Evolutionary conservation across 1,139 yeast species (phyloP), one percentile per base, ranked within the genome.

Genomic region (Geotrichum bryndzae): DNA sequence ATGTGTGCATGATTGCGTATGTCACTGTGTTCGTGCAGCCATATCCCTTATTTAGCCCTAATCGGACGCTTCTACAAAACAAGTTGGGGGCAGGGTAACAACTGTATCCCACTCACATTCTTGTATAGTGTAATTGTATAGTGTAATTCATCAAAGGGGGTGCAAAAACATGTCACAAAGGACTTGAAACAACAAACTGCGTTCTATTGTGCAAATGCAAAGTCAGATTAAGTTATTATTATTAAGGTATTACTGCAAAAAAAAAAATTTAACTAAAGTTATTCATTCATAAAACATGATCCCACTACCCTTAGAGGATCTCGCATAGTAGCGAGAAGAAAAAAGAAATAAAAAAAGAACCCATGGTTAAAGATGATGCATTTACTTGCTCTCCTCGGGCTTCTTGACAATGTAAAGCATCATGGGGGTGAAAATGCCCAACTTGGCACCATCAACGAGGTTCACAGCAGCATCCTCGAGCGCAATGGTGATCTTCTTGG

Each of bases 391-490:
- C 15, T 58, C 27, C 60, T 66, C 70, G 51, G 97, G 97, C 79
- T 91, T 91, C 79, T 83, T 87, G 71, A 84, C 90, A 68, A 92
- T 83, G 75, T 86, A 92, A 75, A 92, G 82, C 94, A 90, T 88
- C 98, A 92, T 92, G 73, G 98, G 98, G 56, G 97, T 91, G 79
- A 92, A 92, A 69, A 92, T 81, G 72, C 88, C 87, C 76, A 87
- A 83, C 76, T 82, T 82, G 76, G 97, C 99, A 77, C 99, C 99
- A 64, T 85, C 90, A 64, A 92, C 97, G 73, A 94, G 84, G 76
- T 92, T 92, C 66, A 92, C 86, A 63, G 99, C 99, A 66, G 99
- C 99, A 73, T 92, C 96, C 79, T 94, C 99, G 69, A 94, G 84
- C 50, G 98, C 97, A 67, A 79, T 81, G 53, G 98, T 90, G 67